Conservation (phyloP, 108 stramenopile genomes). For the Cyclotella distinguenda region DNA sequence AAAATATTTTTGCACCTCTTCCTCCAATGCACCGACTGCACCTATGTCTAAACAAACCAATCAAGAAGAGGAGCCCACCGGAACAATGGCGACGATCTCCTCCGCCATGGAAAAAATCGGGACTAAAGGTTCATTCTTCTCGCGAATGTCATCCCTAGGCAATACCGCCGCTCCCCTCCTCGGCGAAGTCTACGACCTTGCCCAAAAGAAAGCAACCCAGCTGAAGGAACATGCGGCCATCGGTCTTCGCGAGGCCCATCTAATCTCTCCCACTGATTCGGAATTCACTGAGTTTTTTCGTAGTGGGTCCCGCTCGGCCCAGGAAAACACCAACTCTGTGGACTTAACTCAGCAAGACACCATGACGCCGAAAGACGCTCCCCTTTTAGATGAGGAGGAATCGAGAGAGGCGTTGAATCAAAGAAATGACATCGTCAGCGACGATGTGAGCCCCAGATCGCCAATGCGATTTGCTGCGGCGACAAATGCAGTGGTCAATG, state of each 20-base stretch:
- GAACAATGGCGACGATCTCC: background rate
- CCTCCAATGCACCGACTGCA: no score
- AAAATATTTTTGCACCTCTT: no score
- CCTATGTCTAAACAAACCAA: no score
- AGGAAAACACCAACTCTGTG: no score
- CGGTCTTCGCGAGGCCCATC: background rate
- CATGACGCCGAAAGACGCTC: background rate
- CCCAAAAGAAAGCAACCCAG: slow-evolving; percentile 14
- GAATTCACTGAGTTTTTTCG: background rate
- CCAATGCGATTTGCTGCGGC: slow-evolving; percentile 13
- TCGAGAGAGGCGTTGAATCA: background rate
- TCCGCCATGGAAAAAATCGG: background rate
- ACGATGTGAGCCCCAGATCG: background rate
- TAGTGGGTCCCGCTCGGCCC: background rate
- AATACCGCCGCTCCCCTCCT: slow-evolving; percentile 8
- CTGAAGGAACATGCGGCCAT: slow-evolving; percentile 10
- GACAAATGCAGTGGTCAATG: slow-evolving; percentile 22
- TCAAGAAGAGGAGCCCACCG: background rate
- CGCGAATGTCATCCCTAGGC: slow-evolving; percentile 19
- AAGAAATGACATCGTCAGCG: background rate
- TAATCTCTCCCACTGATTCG: slow-evolving; percentile 13
- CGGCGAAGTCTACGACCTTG: slow-evolving; percentile 20
- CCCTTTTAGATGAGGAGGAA: background rate
- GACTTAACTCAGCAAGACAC: no score
- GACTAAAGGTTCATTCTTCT: slow-evolving; percentile 15